Evolutionary conservation across 306 rosid species (phyloP).

Genomic region (Vigna hirtella): DNA sequence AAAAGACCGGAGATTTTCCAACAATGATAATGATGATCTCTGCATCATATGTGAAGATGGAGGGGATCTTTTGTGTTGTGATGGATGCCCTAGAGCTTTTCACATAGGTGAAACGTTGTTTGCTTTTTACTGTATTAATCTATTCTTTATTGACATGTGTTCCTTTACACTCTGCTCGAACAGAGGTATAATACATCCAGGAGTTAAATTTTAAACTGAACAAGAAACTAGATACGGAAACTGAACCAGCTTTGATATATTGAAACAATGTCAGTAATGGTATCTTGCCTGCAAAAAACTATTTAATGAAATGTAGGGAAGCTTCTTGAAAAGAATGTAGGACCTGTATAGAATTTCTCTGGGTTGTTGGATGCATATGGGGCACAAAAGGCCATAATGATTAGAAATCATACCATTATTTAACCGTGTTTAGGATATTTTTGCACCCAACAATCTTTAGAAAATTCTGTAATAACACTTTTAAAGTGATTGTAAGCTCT

Average conservation of each 20-base stretch:
- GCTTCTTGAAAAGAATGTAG: neutral
- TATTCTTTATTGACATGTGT: neutral
- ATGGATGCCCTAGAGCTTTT: conserved; percentile 93
- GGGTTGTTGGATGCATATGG: neutral
- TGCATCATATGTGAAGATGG: conserved; percentile 84
- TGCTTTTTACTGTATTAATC: conserved; percentile 7
- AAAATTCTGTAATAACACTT: neutral
- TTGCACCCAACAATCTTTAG: neutral
- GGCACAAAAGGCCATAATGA: neutral
- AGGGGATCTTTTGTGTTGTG: conserved; percentile 89
- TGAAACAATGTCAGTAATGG: neutral
- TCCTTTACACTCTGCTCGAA: neutral
- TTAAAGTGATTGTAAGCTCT: neutral
- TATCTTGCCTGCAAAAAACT: neutral
- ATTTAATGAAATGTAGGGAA: neutral
- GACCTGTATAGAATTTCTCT: neutral
- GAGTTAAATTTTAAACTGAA: neutral
- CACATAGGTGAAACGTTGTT: conserved; percentile 66
- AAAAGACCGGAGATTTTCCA: conserved; percentile 61
- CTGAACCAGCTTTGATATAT: no score
- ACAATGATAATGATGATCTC: conserved; percentile 76
- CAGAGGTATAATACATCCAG: neutral
- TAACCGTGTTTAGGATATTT: neutral
- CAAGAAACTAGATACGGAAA: neutral
- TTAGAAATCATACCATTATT: neutral